Evolutionary conservation across 495 filamentous ascomycete genomes (phyloP), one percentile per base, ranked within the genome.

Genomic region (Trichoderma parareesei): DNA sequence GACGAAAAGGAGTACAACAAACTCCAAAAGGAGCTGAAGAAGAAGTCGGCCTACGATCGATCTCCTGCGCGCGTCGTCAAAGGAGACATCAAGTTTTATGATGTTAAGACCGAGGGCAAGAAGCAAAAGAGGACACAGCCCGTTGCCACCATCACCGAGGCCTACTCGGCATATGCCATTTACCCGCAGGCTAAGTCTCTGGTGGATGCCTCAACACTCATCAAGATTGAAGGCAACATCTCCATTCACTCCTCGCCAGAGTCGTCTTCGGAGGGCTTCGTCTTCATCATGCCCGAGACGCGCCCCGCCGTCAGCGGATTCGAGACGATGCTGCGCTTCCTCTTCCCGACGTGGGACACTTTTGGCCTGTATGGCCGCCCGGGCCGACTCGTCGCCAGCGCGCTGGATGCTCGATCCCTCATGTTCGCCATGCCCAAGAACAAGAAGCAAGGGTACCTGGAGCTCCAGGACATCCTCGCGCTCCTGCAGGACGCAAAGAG

Each of bases 351-450:
- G 0, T 99, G 90, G 77, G 94, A 99, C 71, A 90, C 91, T 0
- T 98, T 97, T 74, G 88, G 83, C 35, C 80, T 98, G 14, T 99
- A 99, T 69, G 94, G 94, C 7, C 89, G 94, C 18, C 94, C 94
- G 9, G 90, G 84, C 38, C 87, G 90, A 65, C 79, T 99, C 37
- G 86, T 96, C 60, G 90, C 94, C 1, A 96, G 95, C 70, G 87
- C 88, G 0, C 84, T 90, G 37, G 91, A 99, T 74, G 78, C 87
- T 4, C 87, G 90, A 65, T 93, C 94, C 65, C 80, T 99, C 69
- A 99, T 99, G 94, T 98, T 99, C 76, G 95, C 92, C 0, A 93
- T 99, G 87, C 95, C 94, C 0, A 89, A 88, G 69, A 85, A 95
- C 65, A 85, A 85, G 48, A 84, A 89, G 64, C 96, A 96, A 72